phyloP scores from a whole-genome alignment of 129 eudicot genomes.

The Chrysanthemum seticuspe region DNA sequence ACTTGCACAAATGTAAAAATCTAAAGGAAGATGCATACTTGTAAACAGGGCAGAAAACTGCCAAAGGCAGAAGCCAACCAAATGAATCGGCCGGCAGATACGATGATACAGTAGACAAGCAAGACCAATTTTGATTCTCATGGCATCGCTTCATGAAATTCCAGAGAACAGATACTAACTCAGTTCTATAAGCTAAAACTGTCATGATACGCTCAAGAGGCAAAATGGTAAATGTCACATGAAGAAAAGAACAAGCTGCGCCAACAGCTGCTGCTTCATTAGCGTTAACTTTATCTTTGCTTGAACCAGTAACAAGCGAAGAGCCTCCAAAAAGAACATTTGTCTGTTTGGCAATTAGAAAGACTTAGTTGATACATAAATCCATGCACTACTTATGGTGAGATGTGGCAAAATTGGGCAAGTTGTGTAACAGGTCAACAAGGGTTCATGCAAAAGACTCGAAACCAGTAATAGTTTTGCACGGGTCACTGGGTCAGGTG shows the following conservation, averaged over 20 bases:
- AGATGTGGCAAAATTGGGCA: background rate
- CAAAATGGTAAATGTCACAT: slow-evolving; percentile 76
- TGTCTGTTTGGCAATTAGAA: slow-evolving; percentile 53
- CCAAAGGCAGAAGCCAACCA: slow-evolving; percentile 91
- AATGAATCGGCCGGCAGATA: slow-evolving; percentile 78
- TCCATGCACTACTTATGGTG: slow-evolving; percentile 1
- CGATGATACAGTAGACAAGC: slow-evolving; percentile 59
- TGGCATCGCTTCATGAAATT: slow-evolving; percentile 83
- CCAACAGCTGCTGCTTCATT: slow-evolving; percentile 72
- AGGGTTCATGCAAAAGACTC: too few relatives aligned
- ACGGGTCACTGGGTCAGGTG: background rate
- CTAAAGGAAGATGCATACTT: slow-evolving; percentile 45
- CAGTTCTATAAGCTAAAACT: slow-evolving; percentile 86
- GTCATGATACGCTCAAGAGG: slow-evolving; percentile 95
- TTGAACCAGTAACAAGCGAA: slow-evolving; percentile 38
- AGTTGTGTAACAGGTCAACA: background rate
- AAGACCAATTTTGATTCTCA: slow-evolving; percentile 72
- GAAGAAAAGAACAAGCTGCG: slow-evolving; percentile 91
- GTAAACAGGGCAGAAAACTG: slow-evolving; percentile 96
- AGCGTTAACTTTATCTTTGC: slow-evolving; percentile 39
- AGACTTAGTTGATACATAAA: background rate
- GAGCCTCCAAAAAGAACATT: slow-evolving; percentile 65
- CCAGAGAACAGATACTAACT: slow-evolving; percentile 88
- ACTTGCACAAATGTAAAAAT: background rate
- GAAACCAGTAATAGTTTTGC: background rate